Conservation (phyloP, 2,329 filamentous ascomycete genomes). For the Diplocarpon mali region DNA sequence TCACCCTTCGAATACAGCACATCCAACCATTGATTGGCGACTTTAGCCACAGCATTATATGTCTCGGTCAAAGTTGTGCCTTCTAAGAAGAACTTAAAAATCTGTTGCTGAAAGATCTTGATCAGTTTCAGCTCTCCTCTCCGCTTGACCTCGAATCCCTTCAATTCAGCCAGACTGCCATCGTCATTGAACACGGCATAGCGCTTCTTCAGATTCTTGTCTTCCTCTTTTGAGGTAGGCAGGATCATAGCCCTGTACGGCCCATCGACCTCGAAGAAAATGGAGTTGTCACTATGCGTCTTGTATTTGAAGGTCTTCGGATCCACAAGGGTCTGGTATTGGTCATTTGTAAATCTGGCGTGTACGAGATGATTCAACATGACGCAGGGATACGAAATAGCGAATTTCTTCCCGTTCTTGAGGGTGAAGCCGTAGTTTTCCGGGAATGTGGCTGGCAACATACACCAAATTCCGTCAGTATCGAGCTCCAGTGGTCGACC, state of each 20-base stretch:
- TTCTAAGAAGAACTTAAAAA: constrained; percentile 98
- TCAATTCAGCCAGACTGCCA: constrained; percentile 86
- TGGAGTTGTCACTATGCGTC: constrained; percentile 96
- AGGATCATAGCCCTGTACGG: constrained; percentile 97
- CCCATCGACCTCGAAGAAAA: constrained; percentile 98
- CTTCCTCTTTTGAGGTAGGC: constrained; percentile 95
- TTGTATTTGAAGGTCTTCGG: constrained; percentile 76
- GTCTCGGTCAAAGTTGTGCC: constrained; percentile 79
- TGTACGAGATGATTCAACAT: constrained; percentile 99
- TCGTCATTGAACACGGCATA: constrained; percentile 99
- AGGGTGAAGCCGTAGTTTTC: constrained; percentile 93
- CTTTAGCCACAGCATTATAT: constrained; percentile 82
- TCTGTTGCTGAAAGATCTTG: constrained; percentile 98
- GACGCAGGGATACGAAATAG: constrained; percentile 96
- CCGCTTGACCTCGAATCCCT: constrained; percentile 95
- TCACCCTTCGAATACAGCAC: constrained; percentile 81
- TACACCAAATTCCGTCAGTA: constrained; percentile 99
- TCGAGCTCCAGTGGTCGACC: constrained; percentile 89
- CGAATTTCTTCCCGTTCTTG: constrained; percentile 89
- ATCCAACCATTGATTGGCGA: constrained; percentile 94
- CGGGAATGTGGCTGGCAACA: constrained; percentile 89
- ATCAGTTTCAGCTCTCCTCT: constrained; percentile 97
- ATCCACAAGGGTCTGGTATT: constrained; percentile 86
- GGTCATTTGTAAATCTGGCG: constrained; percentile 88
- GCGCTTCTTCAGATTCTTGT: constrained; percentile 98